Conservation (phyloP, 768 basidiomycete genomes). For the Suillus placidus region DNA sequence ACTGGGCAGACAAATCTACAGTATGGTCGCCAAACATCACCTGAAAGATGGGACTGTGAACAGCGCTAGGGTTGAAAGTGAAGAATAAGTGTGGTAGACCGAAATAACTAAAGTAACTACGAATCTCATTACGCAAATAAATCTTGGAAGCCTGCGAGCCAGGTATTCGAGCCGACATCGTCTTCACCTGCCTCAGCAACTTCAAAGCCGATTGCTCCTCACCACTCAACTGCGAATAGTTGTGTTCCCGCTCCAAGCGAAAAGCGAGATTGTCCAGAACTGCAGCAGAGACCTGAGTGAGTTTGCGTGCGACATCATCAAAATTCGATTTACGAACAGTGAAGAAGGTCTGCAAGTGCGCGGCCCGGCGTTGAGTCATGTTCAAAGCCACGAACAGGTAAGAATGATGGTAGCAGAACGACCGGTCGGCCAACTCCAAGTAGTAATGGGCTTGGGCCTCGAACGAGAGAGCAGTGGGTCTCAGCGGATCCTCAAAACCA, state of each 20-base stretch:
- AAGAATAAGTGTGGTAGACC: constrained; percentile 29
- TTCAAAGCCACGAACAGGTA: constrained; percentile 33
- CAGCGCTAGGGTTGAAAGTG: constrained; percentile 22
- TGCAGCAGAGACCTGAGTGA: too few species aligned
- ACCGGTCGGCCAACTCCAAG: constrained; percentile 20
- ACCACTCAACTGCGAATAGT: too few species aligned
- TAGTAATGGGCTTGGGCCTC: constrained; percentile 27
- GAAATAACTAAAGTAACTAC: constrained; percentile 28
- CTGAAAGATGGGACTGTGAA: constrained; percentile 31
- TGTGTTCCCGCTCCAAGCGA: too few species aligned
- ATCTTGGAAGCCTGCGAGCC: constrained; percentile 34
- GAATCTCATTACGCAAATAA: constrained; percentile 22
- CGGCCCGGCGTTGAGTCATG: constrained; percentile 21
- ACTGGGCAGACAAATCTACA: neutral
- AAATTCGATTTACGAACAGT: neutral
- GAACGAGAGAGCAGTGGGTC: constrained; percentile 16
- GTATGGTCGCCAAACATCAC: constrained; percentile 28
- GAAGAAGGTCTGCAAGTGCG: neutral
- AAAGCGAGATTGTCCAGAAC: too few species aligned
- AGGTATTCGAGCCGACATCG: constrained; percentile 32
- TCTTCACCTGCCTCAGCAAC: constrained; percentile 30
- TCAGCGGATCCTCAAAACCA: constrained; percentile 31
- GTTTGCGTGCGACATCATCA: too few species aligned
- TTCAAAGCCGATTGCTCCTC: too few species aligned
- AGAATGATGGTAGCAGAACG: constrained; percentile 27